Evolutionary conservation across 768 basidiomycete species (phyloP), one percentile per base, ranked within the genome.

Genomic region (Scleroderma citrinum): DNA sequence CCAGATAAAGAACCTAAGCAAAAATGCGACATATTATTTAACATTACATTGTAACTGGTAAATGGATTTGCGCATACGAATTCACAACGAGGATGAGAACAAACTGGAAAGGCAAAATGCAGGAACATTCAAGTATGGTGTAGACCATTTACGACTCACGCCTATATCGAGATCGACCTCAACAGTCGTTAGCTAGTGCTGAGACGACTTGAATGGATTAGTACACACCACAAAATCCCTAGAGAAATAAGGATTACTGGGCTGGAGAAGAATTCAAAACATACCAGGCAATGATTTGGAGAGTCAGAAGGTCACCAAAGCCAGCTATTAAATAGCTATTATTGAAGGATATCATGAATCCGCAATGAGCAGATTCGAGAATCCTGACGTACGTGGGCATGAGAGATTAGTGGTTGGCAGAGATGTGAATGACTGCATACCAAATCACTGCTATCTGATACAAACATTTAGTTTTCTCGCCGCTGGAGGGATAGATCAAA

Each of bases 1-100:
- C n/a, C n/a, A n/a, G n/a, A 36, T 45, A 31, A 49, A 52, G 20
- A 12, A 49, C 31, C 51, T 52, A 37, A 12, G 16, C n/a, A n/a
- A n/a, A n/a, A n/a, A n/a, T n/a, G n/a, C n/a, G n/a, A n/a, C n/a
- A n/a, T n/a, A n/a, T n/a, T n/a, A n/a, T n/a, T n/a, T n/a, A n/a
- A n/a, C n/a, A n/a, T n/a, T n/a, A n/a, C n/a, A n/a, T n/a, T n/a
- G n/a, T n/a, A n/a, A n/a, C n/a, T n/a, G n/a, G n/a, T n/a, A n/a
- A n/a, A n/a, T n/a, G n/a, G 13, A 32, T 13, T 5, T n/a, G 11
- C n/a, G n/a, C 44, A 20, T 6, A 46, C 44, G 17, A 46, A 21
- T 46, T 46, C 19, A 46, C 44, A 8, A 19, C 20, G 30, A 17
- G 17, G 29, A 21, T 13, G 10, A 48, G 11, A 26, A 11, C 13